Conservation (phyloP, 805 yeast genomes). For the Pichia phayaonensis region DNA sequence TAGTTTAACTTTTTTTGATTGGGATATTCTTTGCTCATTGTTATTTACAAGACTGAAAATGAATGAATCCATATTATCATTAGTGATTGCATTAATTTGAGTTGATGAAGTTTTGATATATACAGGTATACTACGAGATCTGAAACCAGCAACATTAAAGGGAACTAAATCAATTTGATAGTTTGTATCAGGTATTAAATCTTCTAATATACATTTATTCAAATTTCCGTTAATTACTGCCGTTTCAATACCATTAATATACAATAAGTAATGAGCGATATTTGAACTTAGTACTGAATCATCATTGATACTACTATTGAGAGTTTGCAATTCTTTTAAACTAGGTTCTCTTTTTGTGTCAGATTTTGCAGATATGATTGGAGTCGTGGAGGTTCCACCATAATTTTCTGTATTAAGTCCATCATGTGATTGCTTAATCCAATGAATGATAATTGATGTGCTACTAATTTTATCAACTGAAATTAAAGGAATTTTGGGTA, state of each 20-base stretch:
- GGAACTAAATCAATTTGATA: slow-evolving; percentile 39
- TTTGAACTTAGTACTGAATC: slow-evolving; percentile 14
- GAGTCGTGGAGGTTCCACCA: not conserved
- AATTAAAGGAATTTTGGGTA: slow-evolving; percentile 48
- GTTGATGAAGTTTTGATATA: slow-evolving; percentile 32
- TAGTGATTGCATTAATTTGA: slow-evolving; percentile 15
- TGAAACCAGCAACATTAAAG: slow-evolving; percentile 31
- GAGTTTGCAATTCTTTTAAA: not conserved
- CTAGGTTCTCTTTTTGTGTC: not conserved
- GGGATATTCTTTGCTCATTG: slow-evolving; percentile 31
- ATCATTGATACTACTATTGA: not conserved
- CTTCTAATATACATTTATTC: slow-evolving; percentile 29
- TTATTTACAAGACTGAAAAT: not conserved
- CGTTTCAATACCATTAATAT: slow-evolving; percentile 33
- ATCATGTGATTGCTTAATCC: slow-evolving; percentile 32
- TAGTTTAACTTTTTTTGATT: slow-evolving; percentile 17
- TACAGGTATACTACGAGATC: slow-evolving; percentile 35
- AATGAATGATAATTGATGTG: slow-evolving; percentile 42
- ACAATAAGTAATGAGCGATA: slow-evolving; percentile 31
- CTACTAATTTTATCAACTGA: slow-evolving; percentile 48
- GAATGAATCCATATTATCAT: slow-evolving; percentile 32
- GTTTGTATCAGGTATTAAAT: slow-evolving; percentile 29
- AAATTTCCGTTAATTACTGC: slow-evolving; percentile 29
- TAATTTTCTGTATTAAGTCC: not conserved
- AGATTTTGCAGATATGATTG: not conserved